Percentiles rank a stretch among this genome's conserved stretches.
Conservation (phyloP, 2,329 filamentous ascomycete species). For the Fusarium nelsonii region DNA sequence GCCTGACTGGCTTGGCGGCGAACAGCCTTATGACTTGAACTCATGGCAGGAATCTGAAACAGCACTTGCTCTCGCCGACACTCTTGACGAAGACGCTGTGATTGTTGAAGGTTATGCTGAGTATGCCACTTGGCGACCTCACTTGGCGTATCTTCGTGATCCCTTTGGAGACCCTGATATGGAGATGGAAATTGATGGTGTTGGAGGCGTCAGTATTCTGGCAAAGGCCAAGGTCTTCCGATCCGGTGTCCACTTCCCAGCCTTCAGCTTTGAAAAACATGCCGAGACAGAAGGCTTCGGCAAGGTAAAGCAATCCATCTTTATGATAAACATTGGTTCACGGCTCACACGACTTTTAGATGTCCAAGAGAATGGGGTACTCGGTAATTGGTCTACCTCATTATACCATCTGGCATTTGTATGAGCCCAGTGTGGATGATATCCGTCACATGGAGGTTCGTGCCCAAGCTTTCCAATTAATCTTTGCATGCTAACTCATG, state of each 20-base stretch:
- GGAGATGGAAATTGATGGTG: constrained; percentile 99
- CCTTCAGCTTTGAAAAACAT: constrained; percentile 98
- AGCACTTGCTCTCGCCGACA: constrained; percentile 91
- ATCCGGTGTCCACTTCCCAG: constrained; percentile 95
- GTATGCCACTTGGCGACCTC: constrained; percentile 97
- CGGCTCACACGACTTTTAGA: constrained; percentile 65
- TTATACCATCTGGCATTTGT: constrained; percentile 99
- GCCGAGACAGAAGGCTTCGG: constrained; percentile 98
- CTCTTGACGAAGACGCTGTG: constrained; percentile 95
- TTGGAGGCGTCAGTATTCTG: constrained; percentile 96
- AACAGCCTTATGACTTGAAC: constrained; percentile 98
- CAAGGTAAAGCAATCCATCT: constrained; percentile 72
- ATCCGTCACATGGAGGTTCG: constrained; percentile 92
- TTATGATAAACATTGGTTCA: not conserved
- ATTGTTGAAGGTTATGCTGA: constrained; percentile 99
- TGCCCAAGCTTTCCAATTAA: not conserved
- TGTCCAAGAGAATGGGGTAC: constrained; percentile 96
- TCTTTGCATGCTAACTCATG: constrained; percentile 29
- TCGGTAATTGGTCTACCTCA: constrained; percentile 96
- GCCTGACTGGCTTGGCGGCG: constrained; percentile 97
- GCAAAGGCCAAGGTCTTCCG: constrained; percentile 97
- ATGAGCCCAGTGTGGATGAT: constrained; percentile 98
- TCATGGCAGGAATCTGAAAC: constrained; percentile 99
- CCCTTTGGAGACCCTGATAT: constrained; percentile 98
- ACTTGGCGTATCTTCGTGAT: constrained; percentile 95